Evolutionary conservation across 2,329 filamentous ascomycete species (phyloP).

Genomic region (Fusarium incarnatum): DNA sequence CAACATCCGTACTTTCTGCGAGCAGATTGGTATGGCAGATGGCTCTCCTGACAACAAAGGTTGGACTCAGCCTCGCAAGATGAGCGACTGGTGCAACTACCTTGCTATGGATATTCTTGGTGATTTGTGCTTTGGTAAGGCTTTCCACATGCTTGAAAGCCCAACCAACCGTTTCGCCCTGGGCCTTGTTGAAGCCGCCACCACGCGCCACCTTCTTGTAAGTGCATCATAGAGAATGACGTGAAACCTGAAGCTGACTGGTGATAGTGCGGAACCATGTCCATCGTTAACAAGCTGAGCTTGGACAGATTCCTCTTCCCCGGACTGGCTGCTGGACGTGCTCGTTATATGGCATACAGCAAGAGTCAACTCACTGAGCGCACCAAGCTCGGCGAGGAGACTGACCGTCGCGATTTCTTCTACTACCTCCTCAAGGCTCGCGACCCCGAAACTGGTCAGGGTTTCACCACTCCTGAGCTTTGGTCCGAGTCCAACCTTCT

Average conservation of each 20-base stretch:
- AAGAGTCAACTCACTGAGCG: conserved; percentile 74
- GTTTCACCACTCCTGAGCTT: conserved; percentile 73
- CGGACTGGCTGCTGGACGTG: conserved; percentile 73
- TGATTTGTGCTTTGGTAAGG: conserved; percentile 70
- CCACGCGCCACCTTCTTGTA: conserved; percentile 76
- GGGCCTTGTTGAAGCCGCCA: conserved; percentile 73
- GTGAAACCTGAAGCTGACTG: conserved; percentile 20
- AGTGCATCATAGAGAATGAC: conserved; percentile 47
- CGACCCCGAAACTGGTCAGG: conserved; percentile 76
- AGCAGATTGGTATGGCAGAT: conserved; percentile 61
- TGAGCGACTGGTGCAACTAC: conserved; percentile 72
- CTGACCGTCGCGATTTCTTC: conserved; percentile 79
- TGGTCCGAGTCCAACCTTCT: conserved; percentile 78
- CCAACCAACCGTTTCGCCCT: conserved; percentile 74
- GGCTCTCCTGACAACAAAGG: conserved; percentile 63
- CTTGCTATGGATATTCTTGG: conserved; percentile 72
- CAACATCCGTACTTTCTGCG: conserved; percentile 75
- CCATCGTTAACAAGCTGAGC: conserved; percentile 72
- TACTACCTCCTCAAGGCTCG: conserved; percentile 78
- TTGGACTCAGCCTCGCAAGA: conserved; percentile 70
- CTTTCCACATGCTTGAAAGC: conserved; percentile 70
- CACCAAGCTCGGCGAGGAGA: conserved; percentile 73
- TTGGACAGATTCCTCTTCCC: conserved; percentile 77
- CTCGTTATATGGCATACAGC: conserved; percentile 78
- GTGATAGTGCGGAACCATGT: conserved; percentile 76